phyloP scores from a whole-genome alignment of 2,329 filamentous ascomycete genomes.

The Talaromyces rugulosus region DNA sequence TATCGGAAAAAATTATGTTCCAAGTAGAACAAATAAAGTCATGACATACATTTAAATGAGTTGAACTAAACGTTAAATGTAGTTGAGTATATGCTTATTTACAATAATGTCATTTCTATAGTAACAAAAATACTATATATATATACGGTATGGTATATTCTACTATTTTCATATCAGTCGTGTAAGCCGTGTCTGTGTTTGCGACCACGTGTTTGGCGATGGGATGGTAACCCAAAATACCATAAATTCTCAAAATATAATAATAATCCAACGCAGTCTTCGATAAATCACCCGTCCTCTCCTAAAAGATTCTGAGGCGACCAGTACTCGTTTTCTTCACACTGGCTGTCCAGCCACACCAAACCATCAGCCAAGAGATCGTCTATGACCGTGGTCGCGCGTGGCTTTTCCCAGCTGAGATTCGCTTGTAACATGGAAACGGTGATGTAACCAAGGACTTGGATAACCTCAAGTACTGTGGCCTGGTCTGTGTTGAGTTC shows the following conservation, averaged over 20 bases:
- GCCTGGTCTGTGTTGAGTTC: slow-evolving; percentile 94
- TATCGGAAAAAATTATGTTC: neutral
- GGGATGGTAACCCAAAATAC: too few species aligned
- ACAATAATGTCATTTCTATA: neutral
- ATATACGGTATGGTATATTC: neutral
- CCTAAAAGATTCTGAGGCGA: slow-evolving; percentile 44
- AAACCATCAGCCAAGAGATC: slow-evolving; percentile 85
- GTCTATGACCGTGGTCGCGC: slow-evolving; percentile 84
- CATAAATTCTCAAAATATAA: neutral
- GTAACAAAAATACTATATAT: neutral
- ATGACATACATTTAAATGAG: neutral
- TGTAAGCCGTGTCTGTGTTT: neutral
- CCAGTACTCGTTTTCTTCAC: slow-evolving; percentile 90
- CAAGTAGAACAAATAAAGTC: neutral
- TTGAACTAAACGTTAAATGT: neutral
- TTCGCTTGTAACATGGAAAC: slow-evolving; percentile 86
- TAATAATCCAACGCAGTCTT: neutral
- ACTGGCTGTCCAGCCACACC: slow-evolving; percentile 90
- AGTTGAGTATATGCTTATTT: too few species aligned
- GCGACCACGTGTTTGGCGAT: too few species aligned
- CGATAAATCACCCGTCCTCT: slow-evolving; percentile 33
- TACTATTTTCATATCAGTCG: too few species aligned
- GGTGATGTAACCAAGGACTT: slow-evolving; percentile 84
- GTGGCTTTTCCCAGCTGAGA: slow-evolving; percentile 75
- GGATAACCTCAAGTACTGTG: slow-evolving; percentile 83